Evolutionary conservation across 2,329 filamentous ascomycete species (phyloP).

Genomic region (Penicillium rolfsii): DNA sequence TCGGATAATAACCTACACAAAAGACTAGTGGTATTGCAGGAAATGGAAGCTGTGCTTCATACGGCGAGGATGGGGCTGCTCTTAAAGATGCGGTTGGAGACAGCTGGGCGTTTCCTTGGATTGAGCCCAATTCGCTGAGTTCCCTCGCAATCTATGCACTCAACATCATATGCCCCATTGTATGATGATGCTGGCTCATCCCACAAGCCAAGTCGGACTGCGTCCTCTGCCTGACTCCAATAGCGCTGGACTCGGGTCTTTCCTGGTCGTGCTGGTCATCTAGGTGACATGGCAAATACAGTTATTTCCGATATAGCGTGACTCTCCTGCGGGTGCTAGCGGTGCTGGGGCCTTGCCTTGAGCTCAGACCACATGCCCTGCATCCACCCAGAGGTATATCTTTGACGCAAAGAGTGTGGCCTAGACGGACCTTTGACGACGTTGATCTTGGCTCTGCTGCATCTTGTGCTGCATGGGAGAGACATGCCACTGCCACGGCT

Average conservation of each 20-base stretch:
- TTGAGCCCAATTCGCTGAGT: conserved; percentile 16
- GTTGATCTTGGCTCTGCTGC: conserved; percentile 19
- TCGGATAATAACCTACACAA: conserved; percentile 21
- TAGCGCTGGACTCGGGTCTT: conserved; percentile 17
- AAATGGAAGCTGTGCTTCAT: conserved; percentile 13
- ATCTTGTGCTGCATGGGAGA: conserved; percentile 15
- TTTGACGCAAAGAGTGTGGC: conserved; percentile 17
- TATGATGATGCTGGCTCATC: conserved; percentile 20
- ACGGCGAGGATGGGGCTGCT: conserved; percentile 18
- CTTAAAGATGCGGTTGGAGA: conserved; percentile 20
- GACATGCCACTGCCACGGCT: conserved; percentile 20
- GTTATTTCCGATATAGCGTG: conserved; percentile 13
- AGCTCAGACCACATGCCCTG: conserved; percentile 12
- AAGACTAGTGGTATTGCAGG: conserved; percentile 18
- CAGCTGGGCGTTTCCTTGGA: conserved; percentile 22
- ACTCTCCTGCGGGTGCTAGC: conserved; percentile 8
- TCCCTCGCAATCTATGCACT: conserved; percentile 15
- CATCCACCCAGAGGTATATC: conserved; percentile 17
- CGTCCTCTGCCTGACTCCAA: conserved; percentile 18
- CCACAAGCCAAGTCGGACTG: conserved; percentile 18
- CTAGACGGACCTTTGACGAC: conserved; percentile 19
- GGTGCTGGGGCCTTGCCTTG: conserved; percentile 9
- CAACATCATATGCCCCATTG: conserved; percentile 19
- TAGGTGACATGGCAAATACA: conserved; percentile 16
- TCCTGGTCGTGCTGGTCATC: conserved; percentile 18